A percentile compares a stretch with the other conserved stretches of the same genome.
phyloP scores from a whole-genome alignment of 345 rosid genomes.

The Cardamine chenopodiifolia region DNA sequence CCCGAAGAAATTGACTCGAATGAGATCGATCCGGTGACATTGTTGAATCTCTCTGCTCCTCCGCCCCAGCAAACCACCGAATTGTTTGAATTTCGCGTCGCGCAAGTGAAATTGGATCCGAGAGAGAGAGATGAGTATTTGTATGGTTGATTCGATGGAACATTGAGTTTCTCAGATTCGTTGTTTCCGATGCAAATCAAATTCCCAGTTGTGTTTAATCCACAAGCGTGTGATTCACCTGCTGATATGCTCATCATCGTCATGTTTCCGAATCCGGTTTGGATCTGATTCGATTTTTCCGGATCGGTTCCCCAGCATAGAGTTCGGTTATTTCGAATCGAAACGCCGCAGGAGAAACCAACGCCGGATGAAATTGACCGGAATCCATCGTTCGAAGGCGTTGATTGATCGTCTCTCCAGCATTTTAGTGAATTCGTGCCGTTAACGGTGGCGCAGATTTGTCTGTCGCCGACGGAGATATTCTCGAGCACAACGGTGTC shows the following conservation, averaged over 20 bases:
- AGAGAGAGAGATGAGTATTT: conserved; percentile 57
- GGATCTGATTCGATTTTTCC: conserved; percentile 40
- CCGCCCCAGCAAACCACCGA: conserved; percentile 87
- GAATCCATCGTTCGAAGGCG: conserved; percentile 33
- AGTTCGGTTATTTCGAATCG: conserved; percentile 28
- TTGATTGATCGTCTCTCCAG: conserved; percentile 51
- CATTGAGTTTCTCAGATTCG: conserved; percentile 55
- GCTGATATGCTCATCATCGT: conserved; percentile 58
- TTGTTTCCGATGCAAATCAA: conserved; percentile 65
- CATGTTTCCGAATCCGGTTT: conserved; percentile 49
- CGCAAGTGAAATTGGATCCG: conserved; percentile 71
- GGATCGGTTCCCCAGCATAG: conserved; percentile 63
- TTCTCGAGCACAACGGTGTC: conserved; percentile 43
- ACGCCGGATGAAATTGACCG: conserved; percentile 63
- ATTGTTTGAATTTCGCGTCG: conserved; percentile 44
- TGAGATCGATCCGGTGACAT: conserved; percentile 35
- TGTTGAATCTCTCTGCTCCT: conserved; percentile 42
- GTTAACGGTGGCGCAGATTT: conserved; percentile 64
- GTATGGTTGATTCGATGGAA: conserved; percentile 45
- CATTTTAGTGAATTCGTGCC: conserved; percentile 50
- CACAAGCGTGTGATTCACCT: conserved; percentile 80
- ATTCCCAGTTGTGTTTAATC: conserved; percentile 57
- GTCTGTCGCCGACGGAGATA: conserved; percentile 65
- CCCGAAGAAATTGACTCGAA: conserved; percentile 79
- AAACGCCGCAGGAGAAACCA: conserved; percentile 75